phyloP scores from a whole-genome alignment of 2,329 filamentous ascomycete species.

The Magnaporthiopsis incrustans region DNA sequence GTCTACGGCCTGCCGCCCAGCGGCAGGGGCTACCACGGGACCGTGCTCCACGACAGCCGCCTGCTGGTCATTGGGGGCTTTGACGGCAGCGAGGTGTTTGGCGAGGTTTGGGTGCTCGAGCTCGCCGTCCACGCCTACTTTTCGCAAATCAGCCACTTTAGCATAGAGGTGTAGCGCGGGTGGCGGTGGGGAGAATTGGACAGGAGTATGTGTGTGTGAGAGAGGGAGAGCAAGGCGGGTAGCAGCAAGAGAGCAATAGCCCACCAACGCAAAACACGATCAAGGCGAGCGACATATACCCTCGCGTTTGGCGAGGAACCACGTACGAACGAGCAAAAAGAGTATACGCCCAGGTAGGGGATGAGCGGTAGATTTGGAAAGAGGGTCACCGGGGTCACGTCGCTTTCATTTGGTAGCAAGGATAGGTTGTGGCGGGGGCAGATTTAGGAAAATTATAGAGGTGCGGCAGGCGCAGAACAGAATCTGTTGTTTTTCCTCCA shows the following conservation, averaged over 20 bases:
- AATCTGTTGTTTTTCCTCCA: background rate
- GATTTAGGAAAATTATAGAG: background rate
- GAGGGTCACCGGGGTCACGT: background rate
- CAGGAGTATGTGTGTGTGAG: too few species aligned
- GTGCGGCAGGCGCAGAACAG: background rate
- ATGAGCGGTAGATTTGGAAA: background rate
- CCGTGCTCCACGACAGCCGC: conserved; percentile 57
- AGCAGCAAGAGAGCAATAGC: too few species aligned
- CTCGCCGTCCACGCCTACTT: conserved; percentile 64
- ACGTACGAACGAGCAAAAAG: background rate
- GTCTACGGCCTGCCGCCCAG: conserved; percentile 57
- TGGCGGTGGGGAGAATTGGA: background rate
- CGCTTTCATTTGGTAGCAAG: background rate
- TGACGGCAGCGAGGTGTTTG: conserved; percentile 60
- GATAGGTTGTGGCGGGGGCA: background rate
- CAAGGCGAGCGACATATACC: background rate
- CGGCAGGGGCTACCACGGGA: conserved; percentile 59
- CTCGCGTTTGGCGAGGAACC: background rate
- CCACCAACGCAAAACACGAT: too few species aligned
- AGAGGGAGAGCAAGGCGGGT: background rate
- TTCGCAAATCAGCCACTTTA: conserved; percentile 66
- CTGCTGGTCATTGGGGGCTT: conserved; percentile 59
- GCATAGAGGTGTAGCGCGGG: conserved; percentile 49
- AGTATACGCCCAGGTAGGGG: background rate
- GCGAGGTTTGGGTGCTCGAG: conserved; percentile 59